phyloP scores from a whole-genome alignment of 2,329 filamentous ascomycete genomes.

The Aspergillus sp. region DNA sequence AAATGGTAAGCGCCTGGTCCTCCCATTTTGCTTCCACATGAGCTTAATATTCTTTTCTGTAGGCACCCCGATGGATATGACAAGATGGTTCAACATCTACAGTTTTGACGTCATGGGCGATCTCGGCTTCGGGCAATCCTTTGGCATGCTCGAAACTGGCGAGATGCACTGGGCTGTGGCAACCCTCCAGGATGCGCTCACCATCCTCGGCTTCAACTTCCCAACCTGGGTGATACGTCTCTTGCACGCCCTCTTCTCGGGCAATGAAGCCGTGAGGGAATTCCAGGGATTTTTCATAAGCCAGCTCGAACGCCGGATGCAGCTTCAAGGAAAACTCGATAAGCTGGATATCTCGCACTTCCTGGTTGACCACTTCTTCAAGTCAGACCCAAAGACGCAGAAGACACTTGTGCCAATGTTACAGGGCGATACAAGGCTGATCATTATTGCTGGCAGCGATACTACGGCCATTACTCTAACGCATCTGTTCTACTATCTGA shows the following conservation, averaged over 20 bases:
- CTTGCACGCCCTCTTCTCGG: no score
- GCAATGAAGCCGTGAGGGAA: no score
- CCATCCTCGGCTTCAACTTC: no score
- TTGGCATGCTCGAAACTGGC: slow-evolving; percentile 1
- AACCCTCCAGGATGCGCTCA: background rate
- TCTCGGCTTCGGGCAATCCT: slow-evolving; percentile 5
- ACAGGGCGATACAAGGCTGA: background rate
- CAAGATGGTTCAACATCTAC: slow-evolving; percentile 3
- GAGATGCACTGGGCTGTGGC: background rate
- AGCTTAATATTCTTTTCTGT: background rate
- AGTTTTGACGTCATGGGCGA: slow-evolving; percentile 7
- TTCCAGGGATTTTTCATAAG: no score
- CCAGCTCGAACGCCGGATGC: no score
- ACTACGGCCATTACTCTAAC: slow-evolving; percentile 1
- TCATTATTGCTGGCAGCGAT: slow-evolving; percentile 6
- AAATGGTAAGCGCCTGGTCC: background rate
- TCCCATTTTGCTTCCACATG: background rate
- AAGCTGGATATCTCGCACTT: no score
- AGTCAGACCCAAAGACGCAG: background rate
- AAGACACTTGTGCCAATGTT: background rate
- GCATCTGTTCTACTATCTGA: slow-evolving; percentile 2
- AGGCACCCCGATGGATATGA: background rate
- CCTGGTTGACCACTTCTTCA: no score
- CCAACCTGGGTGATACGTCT: background rate
- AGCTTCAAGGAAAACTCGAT: no score